Percentiles rank a stretch among this genome's conserved stretches.
phyloP scores from a whole-genome alignment of 148 eudicot species.

The Simmondsia chinensis region DNA sequence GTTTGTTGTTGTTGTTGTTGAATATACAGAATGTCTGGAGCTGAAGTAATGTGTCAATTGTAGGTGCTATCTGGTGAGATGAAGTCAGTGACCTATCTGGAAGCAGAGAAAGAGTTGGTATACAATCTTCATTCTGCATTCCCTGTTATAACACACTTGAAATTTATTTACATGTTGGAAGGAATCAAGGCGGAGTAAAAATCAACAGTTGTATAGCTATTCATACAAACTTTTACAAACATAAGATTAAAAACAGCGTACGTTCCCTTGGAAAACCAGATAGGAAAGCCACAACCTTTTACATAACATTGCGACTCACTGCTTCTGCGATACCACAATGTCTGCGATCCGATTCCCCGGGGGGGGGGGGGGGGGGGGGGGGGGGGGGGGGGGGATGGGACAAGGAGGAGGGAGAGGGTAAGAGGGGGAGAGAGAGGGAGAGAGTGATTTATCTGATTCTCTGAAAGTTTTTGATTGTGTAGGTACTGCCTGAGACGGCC shows the following conservation, averaged over 20 bases:
- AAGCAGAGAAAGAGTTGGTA: constrained; percentile 81
- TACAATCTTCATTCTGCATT: too few species aligned
- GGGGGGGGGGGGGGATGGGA: not conserved
- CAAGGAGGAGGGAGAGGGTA: too few species aligned
- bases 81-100: constrained; percentile 70
- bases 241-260: too few species aligned
- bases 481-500: constrained; percentile 85
- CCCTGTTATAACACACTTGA: too few species aligned
- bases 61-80: constrained; percentile 80
- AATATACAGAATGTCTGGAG: constrained; percentile 3
- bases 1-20: constrained; percentile 5
- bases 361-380: not conserved
- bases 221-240: too few species aligned
- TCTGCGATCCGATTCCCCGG: not conserved
- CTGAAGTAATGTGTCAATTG: constrained; percentile 5
- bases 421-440: not conserved
- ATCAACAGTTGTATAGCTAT: too few species aligned
- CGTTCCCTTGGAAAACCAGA: too few species aligned
- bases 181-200: too few species aligned
- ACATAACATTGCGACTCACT: too few species aligned
- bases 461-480: constrained; percentile 1
- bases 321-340: too few species aligned
- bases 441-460: not conserved
- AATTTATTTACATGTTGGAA: too few species aligned
- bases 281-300: too few species aligned